Conservation (phyloP, 139 green algal species). For the Chlorella sorokiniana region DNA sequence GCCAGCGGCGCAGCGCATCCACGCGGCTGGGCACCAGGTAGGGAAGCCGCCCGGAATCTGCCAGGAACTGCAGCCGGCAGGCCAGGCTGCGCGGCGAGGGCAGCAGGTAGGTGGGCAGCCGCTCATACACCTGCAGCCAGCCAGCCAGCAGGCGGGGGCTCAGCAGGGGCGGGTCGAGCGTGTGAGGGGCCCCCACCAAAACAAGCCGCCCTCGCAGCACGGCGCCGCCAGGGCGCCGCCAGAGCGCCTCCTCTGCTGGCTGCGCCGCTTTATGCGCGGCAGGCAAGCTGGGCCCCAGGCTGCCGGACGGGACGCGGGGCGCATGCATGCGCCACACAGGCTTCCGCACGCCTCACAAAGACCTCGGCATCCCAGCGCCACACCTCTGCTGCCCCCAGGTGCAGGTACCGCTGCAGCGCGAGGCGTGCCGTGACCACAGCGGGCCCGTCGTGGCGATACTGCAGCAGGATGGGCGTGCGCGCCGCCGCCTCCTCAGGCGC, state of each 20-base stretch:
- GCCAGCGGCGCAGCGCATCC: not conserved
- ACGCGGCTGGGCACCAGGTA: not conserved
- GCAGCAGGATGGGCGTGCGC: constrained; percentile 1
- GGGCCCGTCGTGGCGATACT: constrained; percentile 5
- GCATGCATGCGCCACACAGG: no score
- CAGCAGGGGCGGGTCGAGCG: no score
- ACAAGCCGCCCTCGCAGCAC: no score
- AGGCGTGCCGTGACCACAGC: not conserved
- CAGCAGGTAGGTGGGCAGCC: constrained; percentile 2
- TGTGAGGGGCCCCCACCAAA: no score
- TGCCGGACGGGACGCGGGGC: not conserved
- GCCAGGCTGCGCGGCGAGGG: not conserved
- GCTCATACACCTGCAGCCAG: constrained; percentile 5
- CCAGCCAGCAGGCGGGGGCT: not conserved
- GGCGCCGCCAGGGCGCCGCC: no score
- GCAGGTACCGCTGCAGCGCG: constrained; percentile 10
- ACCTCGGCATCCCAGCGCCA: no score
- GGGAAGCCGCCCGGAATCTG: not conserved
- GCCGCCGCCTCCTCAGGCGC: not conserved
- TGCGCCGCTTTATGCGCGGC: no score
- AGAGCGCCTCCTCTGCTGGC: no score
- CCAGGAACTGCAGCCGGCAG: constrained; percentile 9
- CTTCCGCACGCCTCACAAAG: no score
- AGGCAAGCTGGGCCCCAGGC: not conserved
- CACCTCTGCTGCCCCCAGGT: not conserved